phyloP scores from a whole-genome alignment of 805 yeast species.

The Hanseniaspora lindneri region DNA sequence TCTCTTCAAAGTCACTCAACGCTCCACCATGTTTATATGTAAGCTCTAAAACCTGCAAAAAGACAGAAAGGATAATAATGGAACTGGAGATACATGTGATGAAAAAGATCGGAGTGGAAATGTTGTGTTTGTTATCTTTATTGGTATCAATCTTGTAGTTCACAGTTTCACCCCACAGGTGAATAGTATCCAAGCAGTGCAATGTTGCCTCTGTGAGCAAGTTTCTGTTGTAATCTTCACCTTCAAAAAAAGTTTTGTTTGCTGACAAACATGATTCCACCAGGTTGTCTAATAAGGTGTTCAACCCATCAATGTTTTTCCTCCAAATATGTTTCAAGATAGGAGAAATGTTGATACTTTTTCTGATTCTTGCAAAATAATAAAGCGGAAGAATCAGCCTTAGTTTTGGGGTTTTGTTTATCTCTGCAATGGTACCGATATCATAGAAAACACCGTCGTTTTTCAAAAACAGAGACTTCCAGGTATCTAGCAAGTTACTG shows the following conservation, averaged over 20 bases:
- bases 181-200: constrained; percentile 46
- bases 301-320: constrained; percentile 62
- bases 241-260: constrained; percentile 9
- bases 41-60: constrained; percentile 44
- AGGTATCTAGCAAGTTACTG: constrained; percentile 45
- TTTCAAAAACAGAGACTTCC: constrained; percentile 53
- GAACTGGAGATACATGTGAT: constrained; percentile 59
- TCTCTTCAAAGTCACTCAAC: constrained; percentile 41
- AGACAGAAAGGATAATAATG: constrained; percentile 51
- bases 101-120: constrained; percentile 66
- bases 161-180: constrained; percentile 63
- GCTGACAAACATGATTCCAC: constrained; percentile 17
- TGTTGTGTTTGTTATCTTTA: constrained; percentile 54
- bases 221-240: constrained; percentile 39
- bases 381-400: constrained; percentile 57
- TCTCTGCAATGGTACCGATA: constrained; percentile 27
- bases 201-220: constrained; percentile 52
- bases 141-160: constrained; percentile 37
- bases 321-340: constrained; percentile 48
- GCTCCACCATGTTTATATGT: constrained; percentile 28
- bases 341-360: constrained; percentile 50
- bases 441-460: constrained; percentile 47
- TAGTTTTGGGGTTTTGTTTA: constrained; percentile 44
- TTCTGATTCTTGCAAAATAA: constrained; percentile 54
- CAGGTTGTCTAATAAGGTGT: constrained; percentile 36